Percentiles rank a stretch among this genome's conserved stretches.
Conservation (phyloP, 176 grass and related monocot genomes). For the Avena sativa region DNA sequence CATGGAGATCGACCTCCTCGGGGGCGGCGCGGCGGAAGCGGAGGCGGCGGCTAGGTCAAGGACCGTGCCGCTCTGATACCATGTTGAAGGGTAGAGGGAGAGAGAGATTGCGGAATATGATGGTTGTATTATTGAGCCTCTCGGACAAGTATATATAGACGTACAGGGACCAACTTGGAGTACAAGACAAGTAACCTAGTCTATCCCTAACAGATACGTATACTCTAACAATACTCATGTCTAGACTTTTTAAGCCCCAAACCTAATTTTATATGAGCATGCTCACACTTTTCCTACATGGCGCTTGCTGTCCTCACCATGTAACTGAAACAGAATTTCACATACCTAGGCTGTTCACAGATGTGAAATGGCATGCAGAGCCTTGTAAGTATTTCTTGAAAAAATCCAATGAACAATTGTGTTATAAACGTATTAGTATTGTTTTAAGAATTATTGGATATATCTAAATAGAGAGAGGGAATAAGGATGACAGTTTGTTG, state of each 20-base stretch:
- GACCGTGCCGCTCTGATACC: too few relatives aligned
- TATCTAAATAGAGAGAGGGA: not conserved
- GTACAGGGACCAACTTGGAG: too few relatives aligned
- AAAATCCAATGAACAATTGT: not conserved
- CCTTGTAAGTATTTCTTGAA: not conserved
- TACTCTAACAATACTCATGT: too few relatives aligned
- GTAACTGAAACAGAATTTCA: not conserved
- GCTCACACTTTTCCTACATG: constrained; percentile 12
- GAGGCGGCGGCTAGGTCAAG: too few relatives aligned
- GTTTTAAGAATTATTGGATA: not conserved
- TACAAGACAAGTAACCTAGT: too few relatives aligned
- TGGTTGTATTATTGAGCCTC: too few relatives aligned
- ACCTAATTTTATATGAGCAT: constrained; percentile 29
- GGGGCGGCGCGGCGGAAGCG: too few relatives aligned
- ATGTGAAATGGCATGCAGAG: constrained; percentile 1
- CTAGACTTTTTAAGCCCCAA: constrained; percentile 13
- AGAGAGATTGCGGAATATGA: too few relatives aligned
- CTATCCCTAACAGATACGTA: too few relatives aligned
- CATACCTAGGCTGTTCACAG: not conserved
- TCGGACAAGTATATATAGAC: too few relatives aligned
- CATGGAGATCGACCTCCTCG: too few relatives aligned
- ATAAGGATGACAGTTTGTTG: not conserved
- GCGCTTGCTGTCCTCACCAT: not conserved
- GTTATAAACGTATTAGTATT: not conserved
- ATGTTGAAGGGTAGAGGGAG: too few relatives aligned